Percentiles rank a stretch among this genome's conserved stretches.
Evolutionary conservation across 1,284 basidiomycete species (phyloP).

Genomic region (Cutaneotrichosporon dermatis): DNA sequence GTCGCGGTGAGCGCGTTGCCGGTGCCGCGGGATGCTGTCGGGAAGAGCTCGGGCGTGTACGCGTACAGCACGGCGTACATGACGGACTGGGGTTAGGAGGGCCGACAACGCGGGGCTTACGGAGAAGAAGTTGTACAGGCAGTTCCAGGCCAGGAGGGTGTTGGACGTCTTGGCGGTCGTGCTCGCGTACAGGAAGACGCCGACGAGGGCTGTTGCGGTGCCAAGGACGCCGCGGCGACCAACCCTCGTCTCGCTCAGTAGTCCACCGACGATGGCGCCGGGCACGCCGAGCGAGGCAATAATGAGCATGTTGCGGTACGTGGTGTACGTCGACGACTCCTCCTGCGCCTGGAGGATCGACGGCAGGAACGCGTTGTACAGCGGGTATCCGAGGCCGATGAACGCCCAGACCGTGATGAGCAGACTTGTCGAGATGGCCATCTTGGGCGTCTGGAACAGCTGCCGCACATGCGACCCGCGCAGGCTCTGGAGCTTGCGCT

Average conservation of each 20-base stretch:
- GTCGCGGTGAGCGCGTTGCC: slow-evolving; percentile 60
- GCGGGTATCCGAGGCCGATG: slow-evolving; percentile 61
- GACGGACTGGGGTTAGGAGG: slow-evolving; percentile 16
- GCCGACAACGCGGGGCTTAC: not conserved
- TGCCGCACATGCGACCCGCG: slow-evolving; percentile 55
- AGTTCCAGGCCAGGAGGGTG: slow-evolving; percentile 58
- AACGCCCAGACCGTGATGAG: slow-evolving; percentile 59
- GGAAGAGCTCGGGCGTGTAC: slow-evolving; percentile 64
- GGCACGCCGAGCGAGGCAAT: slow-evolving; percentile 55
- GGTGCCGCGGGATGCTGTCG: slow-evolving; percentile 61
- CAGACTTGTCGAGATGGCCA: slow-evolving; percentile 55
- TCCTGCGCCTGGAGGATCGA: slow-evolving; percentile 48
- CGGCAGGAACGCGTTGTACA: slow-evolving; percentile 54
- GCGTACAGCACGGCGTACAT: slow-evolving; percentile 41
- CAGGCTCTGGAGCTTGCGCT: slow-evolving; percentile 46
- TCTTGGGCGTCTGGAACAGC: slow-evolving; percentile 54
- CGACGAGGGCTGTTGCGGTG: slow-evolving; percentile 54
- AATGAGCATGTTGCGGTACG: slow-evolving; percentile 56
- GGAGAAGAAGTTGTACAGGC: slow-evolving; percentile 54
- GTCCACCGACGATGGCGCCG: slow-evolving; percentile 59
- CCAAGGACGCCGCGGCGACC: slow-evolving; percentile 57
- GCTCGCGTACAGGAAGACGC: slow-evolving; percentile 60
- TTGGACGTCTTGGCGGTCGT: slow-evolving; percentile 58
- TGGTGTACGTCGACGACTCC: slow-evolving; percentile 33
- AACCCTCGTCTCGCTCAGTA: slow-evolving; percentile 55